Base-by-base conservation (phyloP, 2,329 filamentous ascomycete genomes). In the Clarireedia paspali region DNA sequence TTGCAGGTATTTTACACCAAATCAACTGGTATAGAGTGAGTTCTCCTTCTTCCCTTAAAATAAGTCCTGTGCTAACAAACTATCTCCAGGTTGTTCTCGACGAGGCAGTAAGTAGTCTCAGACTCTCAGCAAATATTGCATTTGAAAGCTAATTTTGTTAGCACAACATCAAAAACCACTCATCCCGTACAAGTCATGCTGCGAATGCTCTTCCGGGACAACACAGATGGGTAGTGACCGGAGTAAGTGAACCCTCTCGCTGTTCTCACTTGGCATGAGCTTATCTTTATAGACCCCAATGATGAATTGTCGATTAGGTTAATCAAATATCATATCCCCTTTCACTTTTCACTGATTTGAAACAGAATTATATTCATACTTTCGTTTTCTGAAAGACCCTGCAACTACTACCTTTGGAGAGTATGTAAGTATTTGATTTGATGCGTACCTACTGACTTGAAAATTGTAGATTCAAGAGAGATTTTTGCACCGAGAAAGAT, bases 201-300 rank as follows among this genome's bases (percentile, higher is more conserved):
- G 50, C 39, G 3, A 44, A 20, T 45, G 38, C 39, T 44, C 44
- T 52, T 17, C 39, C 24, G 1, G 50, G 50, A 15, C 14, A 36
- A 23, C 12, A 36, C n/a, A 24, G 50, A 3, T 52, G 50, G 50
- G n/a, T 24, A 15, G 14, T 52, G 50, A 52, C 39, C 1, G 39
- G 39, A 9, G 50, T 52, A 52, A 52, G 50, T 17, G 14, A 30
- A 12, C 17, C 6, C 12, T 24, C 23, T 45, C 20, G 20, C 39
- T 5, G 15, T 30, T 14, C n/a, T 27, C 9, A 34, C 5, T 30
- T 30, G 14, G 34, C 42, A 27, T 4, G 23, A 51, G 30, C 50
- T 52, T 23, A 52, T 17, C 6, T 45, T 30, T 3, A 45, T 26
- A 52, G 50, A 52, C 50, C 14, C 39, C 50, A 14, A 52, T 52